Conservation (phyloP, 495 filamentous ascomycete species). For the Penicillium alfredii region DNA sequence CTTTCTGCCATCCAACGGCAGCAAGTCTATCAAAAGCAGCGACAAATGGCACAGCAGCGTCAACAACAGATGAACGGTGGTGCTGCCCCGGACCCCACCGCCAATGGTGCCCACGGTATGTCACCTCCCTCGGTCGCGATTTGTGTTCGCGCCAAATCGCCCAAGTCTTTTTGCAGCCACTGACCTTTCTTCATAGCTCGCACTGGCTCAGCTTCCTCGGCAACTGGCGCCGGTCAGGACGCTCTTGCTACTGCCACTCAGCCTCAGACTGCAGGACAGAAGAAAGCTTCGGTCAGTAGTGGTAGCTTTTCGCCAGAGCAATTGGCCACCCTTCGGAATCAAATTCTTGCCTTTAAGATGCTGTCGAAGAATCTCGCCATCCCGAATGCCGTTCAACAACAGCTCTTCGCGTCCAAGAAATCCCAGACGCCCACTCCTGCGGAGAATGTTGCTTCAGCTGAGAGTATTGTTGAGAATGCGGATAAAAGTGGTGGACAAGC, state of each 20-base stretch:
- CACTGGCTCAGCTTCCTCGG: slow-evolving; percentile 43
- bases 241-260: slow-evolving; percentile 22
- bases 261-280: slow-evolving; percentile 26
- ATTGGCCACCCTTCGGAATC: slow-evolving; percentile 61
- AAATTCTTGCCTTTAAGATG: slow-evolving; percentile 77
- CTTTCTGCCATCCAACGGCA: slow-evolving; percentile 62
- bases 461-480: slow-evolving; percentile 46
- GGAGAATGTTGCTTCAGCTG: slow-evolving; percentile 50
- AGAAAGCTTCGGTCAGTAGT: slow-evolving; percentile 34
- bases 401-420: slow-evolving; percentile 67
- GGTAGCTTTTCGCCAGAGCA: slow-evolving; percentile 65
- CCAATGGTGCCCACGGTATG: slow-evolving; percentile 51
- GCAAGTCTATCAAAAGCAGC: slow-evolving; percentile 41
- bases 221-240: slow-evolving; percentile 29
- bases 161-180: no score
- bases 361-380: slow-evolving; percentile 76
- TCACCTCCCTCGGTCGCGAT: no score
- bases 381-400: slow-evolving; percentile 64
- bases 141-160: no score
- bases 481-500: slow-evolving; percentile 32
- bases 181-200: slow-evolving; percentile 21
- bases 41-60: slow-evolving; percentile 41
- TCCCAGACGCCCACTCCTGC: slow-evolving; percentile 52
- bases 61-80: slow-evolving; percentile 46
- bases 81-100: slow-evolving; percentile 19